Conservation (phyloP, 768 basidiomycete species). For the Paxillus rubicundulus region DNA sequence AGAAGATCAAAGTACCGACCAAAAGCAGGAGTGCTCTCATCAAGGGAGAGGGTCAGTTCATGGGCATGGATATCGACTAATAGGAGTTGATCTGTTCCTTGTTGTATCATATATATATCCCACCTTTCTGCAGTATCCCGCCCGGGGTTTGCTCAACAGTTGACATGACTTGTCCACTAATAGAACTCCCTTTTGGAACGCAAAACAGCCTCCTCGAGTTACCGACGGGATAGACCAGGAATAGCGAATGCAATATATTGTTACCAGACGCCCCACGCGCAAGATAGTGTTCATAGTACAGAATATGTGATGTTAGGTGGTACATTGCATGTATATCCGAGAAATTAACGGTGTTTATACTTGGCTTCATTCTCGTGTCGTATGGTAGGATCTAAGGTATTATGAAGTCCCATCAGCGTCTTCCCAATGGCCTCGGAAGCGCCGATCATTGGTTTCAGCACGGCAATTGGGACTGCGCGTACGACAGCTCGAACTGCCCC, state of each 20-base stretch:
- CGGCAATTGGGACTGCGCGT: conserved; percentile 95
- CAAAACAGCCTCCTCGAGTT: no score
- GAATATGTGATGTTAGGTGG: conserved; percentile 15
- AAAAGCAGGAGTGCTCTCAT: conserved; percentile 73
- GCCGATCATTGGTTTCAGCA: conserved; percentile 97
- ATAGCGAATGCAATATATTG: no score
- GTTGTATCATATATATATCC: neutral
- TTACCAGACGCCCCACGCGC: no score
- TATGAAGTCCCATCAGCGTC: conserved; percentile 89
- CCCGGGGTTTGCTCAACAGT: no score
- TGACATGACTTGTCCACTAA: no score
- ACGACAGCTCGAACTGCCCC: conserved; percentile 92
- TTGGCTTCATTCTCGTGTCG: conserved; percentile 87
- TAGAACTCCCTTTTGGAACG: no score
- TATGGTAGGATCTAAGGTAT: conserved; percentile 84
- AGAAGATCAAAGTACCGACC: conserved; percentile 74
- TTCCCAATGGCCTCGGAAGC: conserved; percentile 96
- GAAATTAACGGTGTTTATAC: conserved; percentile 74
- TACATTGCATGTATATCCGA: conserved; percentile 18
- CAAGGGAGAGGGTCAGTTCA: conserved; percentile 78
- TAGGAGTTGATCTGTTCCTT: neutral
- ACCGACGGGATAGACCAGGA: no score
- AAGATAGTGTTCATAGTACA: neutral
- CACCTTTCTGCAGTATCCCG: no score
- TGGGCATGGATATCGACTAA: conserved; percentile 90